phyloP scores from a whole-genome alignment of 2,329 filamentous ascomycete species.

The Claviceps sp. region DNA sequence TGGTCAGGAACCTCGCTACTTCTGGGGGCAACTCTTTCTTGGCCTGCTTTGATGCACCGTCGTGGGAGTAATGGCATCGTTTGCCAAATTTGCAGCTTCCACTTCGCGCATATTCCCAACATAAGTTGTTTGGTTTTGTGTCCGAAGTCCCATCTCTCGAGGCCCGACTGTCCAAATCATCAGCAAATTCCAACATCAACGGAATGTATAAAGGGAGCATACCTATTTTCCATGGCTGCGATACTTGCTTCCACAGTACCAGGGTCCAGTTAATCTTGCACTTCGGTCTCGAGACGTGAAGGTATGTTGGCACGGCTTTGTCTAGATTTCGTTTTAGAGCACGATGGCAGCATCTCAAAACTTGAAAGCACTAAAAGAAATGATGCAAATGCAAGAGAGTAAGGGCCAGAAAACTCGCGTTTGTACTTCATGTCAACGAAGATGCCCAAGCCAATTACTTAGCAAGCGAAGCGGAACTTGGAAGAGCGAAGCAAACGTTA shows the following conservation, averaged over 20 bases:
- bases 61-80: slow-evolving; percentile 7
- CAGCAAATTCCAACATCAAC: background rate
- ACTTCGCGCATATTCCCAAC: background rate
- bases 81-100: slow-evolving; percentile 7
- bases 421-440: too few relatives aligned
- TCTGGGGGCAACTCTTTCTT: background rate
- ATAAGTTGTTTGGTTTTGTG: background rate
- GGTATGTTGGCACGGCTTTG: background rate
- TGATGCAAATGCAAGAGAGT: too few relatives aligned
- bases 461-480: too few relatives aligned
- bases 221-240: background rate
- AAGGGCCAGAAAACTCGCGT: too few relatives aligned
- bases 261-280: background rate
- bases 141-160: background rate
- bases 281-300: background rate
- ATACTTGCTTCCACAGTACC: background rate
- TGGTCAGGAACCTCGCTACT: background rate
- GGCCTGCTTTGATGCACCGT: background rate
- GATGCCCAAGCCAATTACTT: too few relatives aligned
- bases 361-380: background rate
- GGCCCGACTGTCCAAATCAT: background rate
- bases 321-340: background rate
- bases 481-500: too few relatives aligned
- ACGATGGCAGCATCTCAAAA: background rate
- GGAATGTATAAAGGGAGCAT: background rate